Evolutionary conservation across 78 protist species (phyloP).

Genomic region (Creolimax fragrantissima): DNA sequence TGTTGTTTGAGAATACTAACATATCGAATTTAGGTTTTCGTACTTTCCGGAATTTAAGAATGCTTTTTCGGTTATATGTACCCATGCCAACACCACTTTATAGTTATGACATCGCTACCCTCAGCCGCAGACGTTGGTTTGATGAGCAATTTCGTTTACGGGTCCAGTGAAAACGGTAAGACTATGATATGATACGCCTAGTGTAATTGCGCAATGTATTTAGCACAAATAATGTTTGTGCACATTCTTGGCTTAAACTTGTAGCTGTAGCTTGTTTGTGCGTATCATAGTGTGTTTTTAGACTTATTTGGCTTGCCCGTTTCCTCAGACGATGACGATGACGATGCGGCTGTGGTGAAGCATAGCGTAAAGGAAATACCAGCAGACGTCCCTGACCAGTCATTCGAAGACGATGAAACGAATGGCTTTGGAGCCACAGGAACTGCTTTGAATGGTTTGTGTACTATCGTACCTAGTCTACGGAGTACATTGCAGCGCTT

Average conservation of each 20-base stretch:
- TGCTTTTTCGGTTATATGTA: no score
- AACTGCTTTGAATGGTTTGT: neutral
- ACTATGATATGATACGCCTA: no score
- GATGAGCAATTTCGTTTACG: no score
- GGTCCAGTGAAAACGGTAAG: no score
- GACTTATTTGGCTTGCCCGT: neutral
- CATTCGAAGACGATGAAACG: neutral
- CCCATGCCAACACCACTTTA: no score
- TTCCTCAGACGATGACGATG: neutral
- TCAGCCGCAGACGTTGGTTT: no score
- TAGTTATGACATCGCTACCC: no score
- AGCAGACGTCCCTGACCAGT: neutral
- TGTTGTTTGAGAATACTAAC: neutral
- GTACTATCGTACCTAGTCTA: neutral
- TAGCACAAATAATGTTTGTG: no score
- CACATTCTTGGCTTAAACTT: neutral
- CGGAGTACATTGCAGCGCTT: neutral
- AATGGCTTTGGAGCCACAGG: neutral
- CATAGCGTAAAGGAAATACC: neutral
- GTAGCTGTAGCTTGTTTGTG: neutral
- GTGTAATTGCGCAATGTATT: no score
- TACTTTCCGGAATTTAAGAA: no score
- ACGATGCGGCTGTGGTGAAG: neutral
- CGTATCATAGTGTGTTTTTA: no score
- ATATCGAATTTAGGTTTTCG: neutral